phyloP scores from a whole-genome alignment of 768 basidiomycete species.

The Rhodotorula babjevae region DNA sequence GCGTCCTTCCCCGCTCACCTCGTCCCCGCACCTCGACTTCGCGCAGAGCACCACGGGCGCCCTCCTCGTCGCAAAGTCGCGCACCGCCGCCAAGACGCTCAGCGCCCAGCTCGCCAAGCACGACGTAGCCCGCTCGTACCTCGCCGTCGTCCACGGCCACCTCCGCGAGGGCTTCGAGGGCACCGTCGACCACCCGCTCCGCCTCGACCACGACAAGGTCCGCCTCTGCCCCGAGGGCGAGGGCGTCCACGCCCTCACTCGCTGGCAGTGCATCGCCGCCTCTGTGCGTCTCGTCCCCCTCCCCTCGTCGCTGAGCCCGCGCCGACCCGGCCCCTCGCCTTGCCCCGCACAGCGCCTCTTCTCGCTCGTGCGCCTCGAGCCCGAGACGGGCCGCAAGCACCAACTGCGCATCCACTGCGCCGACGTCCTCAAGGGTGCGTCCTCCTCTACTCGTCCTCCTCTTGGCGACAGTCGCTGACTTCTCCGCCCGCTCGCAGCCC shows the following conservation, averaged over 20 bases:
- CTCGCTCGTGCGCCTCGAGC: conserved; percentile 23
- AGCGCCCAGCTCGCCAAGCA: conserved; percentile 19
- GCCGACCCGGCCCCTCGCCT: not conserved
- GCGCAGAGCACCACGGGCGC: conserved; percentile 14
- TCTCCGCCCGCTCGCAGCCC: not conserved
- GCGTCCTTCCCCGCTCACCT: too few species aligned
- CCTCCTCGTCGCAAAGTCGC: conserved; percentile 22
- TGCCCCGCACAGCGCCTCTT: not conserved
- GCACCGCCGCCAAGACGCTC: conserved; percentile 7
- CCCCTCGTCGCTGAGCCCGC: too few species aligned
- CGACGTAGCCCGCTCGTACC: conserved; percentile 24
- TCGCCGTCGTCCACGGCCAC: conserved; percentile 33
- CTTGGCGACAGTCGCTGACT: fast-evolving
- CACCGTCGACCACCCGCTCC: not conserved
- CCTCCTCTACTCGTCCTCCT: too few species aligned
- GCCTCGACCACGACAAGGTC: conserved; percentile 32
- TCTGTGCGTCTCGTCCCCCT: conserved; percentile 4
- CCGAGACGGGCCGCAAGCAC: conserved; percentile 31
- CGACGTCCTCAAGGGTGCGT: conserved; percentile 24
- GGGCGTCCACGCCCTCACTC: conserved; percentile 17
- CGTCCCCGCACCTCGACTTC: not conserved
- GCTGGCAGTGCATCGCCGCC: conserved; percentile 24
- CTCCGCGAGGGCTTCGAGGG: conserved; percentile 27
- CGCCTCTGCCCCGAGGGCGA: conserved; percentile 1
- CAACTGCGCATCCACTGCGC: conserved; percentile 34